phyloP scores from a whole-genome alignment of 345 rosid species.

The Eucalyptus sp. region DNA sequence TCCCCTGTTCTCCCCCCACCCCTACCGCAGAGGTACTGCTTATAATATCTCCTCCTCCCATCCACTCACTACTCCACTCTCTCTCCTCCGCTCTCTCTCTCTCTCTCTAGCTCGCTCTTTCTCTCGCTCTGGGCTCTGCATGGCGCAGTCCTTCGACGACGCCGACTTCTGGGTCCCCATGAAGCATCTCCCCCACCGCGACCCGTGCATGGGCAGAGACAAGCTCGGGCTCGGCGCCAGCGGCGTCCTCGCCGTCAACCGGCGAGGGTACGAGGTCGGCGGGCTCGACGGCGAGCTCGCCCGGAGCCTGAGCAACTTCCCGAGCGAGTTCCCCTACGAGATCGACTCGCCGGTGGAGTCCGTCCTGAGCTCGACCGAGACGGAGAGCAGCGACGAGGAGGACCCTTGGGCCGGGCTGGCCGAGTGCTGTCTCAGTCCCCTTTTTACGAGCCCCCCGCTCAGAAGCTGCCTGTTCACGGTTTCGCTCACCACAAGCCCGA shows the following conservation, averaged over 20 bases:
- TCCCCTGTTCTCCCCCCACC: background rate
- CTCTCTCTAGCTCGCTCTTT: background rate
- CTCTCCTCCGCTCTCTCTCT: background rate
- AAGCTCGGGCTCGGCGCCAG: background rate
- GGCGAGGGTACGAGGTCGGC: background rate
- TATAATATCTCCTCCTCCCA: background rate
- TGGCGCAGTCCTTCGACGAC: constrained; percentile 30
- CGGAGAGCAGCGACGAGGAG: constrained; percentile 64
- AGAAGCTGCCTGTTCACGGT: constrained; percentile 18
- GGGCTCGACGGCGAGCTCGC: background rate
- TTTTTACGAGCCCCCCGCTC: constrained; percentile 1
- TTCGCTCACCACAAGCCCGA: constrained; percentile 9
- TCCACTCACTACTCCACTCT: background rate
- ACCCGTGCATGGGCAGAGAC: background rate
- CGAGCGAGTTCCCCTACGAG: constrained; percentile 59
- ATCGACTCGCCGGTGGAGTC: constrained; percentile 47
- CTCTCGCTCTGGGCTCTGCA: background rate
- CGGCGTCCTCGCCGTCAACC: background rate
- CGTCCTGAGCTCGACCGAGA: constrained; percentile 32
- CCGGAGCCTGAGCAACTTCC: constrained; percentile 5
- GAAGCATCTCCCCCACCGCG: constrained; percentile 15
- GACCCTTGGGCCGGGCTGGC: constrained; percentile 48
- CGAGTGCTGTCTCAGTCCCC: constrained; percentile 52
- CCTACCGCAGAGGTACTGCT: background rate
- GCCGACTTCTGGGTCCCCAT: constrained; percentile 15